Evolutionary conservation across 805 yeast genomes (phyloP).

Genomic region (Saccharomycopsis vini): DNA sequence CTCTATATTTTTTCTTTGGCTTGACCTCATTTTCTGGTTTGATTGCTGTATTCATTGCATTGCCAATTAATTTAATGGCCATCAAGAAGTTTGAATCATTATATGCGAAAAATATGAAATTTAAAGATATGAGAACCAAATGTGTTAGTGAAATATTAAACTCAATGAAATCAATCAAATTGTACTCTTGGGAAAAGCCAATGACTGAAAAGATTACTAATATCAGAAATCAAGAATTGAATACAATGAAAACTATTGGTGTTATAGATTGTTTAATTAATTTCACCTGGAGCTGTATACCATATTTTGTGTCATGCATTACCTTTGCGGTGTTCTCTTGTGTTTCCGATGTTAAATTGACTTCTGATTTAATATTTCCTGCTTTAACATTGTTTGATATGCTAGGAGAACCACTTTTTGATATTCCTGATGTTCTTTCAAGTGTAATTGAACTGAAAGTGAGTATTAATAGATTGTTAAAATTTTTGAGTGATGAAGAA

Average conservation of each 20-base stretch:
- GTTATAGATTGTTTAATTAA: slow-evolving; percentile 36
- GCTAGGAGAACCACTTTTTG: slow-evolving; percentile 48
- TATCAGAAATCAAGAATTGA: slow-evolving; percentile 49
- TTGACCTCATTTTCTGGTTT: slow-evolving; percentile 52
- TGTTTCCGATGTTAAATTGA: slow-evolving; percentile 38
- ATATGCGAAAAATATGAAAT: slow-evolving; percentile 49
- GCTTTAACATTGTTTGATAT: slow-evolving; percentile 53
- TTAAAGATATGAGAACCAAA: slow-evolving; percentile 52
- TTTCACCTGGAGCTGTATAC: slow-evolving; percentile 58
- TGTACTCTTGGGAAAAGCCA: slow-evolving; percentile 65
- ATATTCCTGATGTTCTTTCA: slow-evolving; percentile 49
- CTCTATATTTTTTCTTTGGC: slow-evolving; percentile 49
- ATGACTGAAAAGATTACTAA: slow-evolving; percentile 43
- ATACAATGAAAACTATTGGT: slow-evolving; percentile 41
- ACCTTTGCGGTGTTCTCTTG: slow-evolving; percentile 48
- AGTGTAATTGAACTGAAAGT: slow-evolving; percentile 51
- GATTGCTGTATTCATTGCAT: slow-evolving; percentile 41
- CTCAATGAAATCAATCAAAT: slow-evolving; percentile 54
- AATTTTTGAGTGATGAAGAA: slow-evolving; percentile 40
- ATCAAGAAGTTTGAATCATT: slow-evolving; percentile 37
- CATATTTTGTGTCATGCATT: slow-evolving; percentile 54
- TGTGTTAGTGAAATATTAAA: slow-evolving; percentile 50
- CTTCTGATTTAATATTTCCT: slow-evolving; percentile 65
- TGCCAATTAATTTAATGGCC: slow-evolving; percentile 46
- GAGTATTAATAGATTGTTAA: slow-evolving; percentile 44